phyloP scores from a whole-genome alignment of 2,329 filamentous ascomycete species.

The Claviceps africana region DNA sequence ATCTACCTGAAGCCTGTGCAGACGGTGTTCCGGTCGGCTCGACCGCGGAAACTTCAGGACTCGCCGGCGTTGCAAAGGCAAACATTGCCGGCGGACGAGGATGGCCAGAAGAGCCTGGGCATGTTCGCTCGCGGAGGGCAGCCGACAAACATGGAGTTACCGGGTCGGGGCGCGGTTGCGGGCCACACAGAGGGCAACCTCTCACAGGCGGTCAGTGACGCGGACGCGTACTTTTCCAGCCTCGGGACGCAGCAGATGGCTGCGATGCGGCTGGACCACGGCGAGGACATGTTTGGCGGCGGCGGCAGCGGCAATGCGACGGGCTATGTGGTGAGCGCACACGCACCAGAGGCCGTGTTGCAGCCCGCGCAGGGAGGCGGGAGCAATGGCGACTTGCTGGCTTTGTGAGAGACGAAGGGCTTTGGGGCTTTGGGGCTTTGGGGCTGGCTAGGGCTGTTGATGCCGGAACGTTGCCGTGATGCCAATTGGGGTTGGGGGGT shows the following conservation, averaged over 20 bases:
- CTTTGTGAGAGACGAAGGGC: slow-evolving; percentile 30
- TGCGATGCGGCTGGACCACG: slow-evolving; percentile 50
- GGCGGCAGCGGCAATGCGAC: slow-evolving; percentile 37
- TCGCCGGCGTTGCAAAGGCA: slow-evolving; percentile 76
- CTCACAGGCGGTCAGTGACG: slow-evolving; percentile 63
- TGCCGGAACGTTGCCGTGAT: not conserved
- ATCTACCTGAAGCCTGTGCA: slow-evolving; percentile 97
- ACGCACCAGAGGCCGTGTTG: slow-evolving; percentile 61
- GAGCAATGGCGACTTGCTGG: slow-evolving; percentile 57
- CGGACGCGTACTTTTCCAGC: slow-evolving; percentile 78
- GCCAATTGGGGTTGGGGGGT: not conserved
- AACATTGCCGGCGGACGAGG: slow-evolving; percentile 36
- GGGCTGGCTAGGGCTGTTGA: not conserved
- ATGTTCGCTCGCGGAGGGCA: slow-evolving; percentile 41
- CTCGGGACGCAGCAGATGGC: slow-evolving; percentile 63
- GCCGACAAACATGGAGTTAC: slow-evolving; percentile 35
- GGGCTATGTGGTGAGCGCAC: slow-evolving; percentile 67
- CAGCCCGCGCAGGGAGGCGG: slow-evolving; percentile 51
- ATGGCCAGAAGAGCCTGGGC: slow-evolving; percentile 46
- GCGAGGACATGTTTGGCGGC: slow-evolving; percentile 49
- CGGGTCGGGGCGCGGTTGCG: slow-evolving; percentile 18
- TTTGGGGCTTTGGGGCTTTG: not conserved
- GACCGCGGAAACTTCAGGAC: slow-evolving; percentile 64
- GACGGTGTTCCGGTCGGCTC: slow-evolving; percentile 83
- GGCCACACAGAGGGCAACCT: slow-evolving; percentile 33